Evolutionary conservation across 2,329 filamentous ascomycete species (phyloP), one percentile per base, ranked within the genome.

Genomic region (Neopestalotiopsis rosae): DNA sequence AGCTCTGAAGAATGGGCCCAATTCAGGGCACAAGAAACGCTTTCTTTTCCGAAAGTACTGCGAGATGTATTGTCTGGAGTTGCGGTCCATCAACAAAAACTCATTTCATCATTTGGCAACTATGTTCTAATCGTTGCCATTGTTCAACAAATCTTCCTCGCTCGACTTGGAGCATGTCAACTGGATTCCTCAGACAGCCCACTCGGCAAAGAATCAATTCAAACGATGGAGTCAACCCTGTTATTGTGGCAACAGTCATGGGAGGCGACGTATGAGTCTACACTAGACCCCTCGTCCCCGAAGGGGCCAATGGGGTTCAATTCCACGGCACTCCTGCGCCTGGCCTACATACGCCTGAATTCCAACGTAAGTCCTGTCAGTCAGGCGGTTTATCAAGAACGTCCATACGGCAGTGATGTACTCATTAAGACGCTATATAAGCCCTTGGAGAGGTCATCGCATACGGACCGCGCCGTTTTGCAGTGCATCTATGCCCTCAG

Each of bases 401-500:
- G 14, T 52, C 4, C 5, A 2, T 10, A 17, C n/a, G 45, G 17
- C 17, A 52, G 6, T 30, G 57, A 30, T 13, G 12, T 3, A 13
- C 7, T 20, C 83, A n/a, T 3, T 9, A 20, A 64, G 82, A 87
- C 69, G 80, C 83, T 0, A 81, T 1, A 65, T 69, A 32, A 7
- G 79, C 80, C 5, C 75, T 20, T 85, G 17, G 75, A 78, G 10
- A 80, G 84, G 30, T 83, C 81, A 49, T 81, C 83, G 32, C 79
- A 82, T 40, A 77, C 87, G 13, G 83, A 84, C 3, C 84, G 83
- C 72, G 85, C 85, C 3, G 76, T 87, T 2, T 74, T 88, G 3
- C 85, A 88, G 71, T 84, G 84, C n/a, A 83, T 84, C 0, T 85
- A 88, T 68, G 85, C 85, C 13, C 79, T 88, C 9, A 87, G 86